Base-by-base conservation (phyloP, 768 basidiomycete species). In the Amylocystis lapponica region DNA sequence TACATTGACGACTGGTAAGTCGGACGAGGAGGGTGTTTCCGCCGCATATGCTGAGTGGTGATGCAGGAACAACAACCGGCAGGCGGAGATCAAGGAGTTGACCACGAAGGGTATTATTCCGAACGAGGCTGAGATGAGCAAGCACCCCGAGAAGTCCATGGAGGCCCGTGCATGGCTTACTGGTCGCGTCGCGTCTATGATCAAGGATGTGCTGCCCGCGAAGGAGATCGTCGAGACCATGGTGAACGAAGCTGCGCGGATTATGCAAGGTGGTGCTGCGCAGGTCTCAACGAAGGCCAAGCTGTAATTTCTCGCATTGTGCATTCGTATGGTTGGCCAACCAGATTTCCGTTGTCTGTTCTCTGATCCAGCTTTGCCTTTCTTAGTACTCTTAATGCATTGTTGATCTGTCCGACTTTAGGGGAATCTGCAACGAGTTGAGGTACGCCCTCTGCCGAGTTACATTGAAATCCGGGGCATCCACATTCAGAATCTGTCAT, bases 101-200 rank as follows among this genome's bases (percentile, higher is more conserved):
- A 89, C 88, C 0, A 72, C 78, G 7, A 75, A 86, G 67, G 93
- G 93, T n/a, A 75, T 90, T 51, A 63, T 96, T 46, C 93, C 93
- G 20, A 70, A 75, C 46, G 68, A 78, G 22, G 66, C 75, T 3
- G 90, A 94, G 46, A 55, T 92, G 27, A 71, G 83, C 64, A 75
- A 79, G 58, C 84, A 89, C 57, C 89, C 92, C 4, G 89, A 92
- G 59, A 89, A 82, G 60, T 82, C 78, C 4, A 46, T 84, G 5
- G 65, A 78, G 51, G 76, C 74, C 21, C 68, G 81, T 19, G 64
- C 81, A 19, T 94, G 85, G 83, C 71, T 94, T 36, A 88, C 94
- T 69, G 94, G 93, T 38, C 77, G 79, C 43, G 88, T 93, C 23
- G 74, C 87, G 12, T 81, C 75, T 2, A 67, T 86, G 34, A 81